Evolutionary conservation across 768 basidiomycete genomes (phyloP), one percentile per base, ranked within the genome.

Genomic region (Auriscalpium orientale): DNA sequence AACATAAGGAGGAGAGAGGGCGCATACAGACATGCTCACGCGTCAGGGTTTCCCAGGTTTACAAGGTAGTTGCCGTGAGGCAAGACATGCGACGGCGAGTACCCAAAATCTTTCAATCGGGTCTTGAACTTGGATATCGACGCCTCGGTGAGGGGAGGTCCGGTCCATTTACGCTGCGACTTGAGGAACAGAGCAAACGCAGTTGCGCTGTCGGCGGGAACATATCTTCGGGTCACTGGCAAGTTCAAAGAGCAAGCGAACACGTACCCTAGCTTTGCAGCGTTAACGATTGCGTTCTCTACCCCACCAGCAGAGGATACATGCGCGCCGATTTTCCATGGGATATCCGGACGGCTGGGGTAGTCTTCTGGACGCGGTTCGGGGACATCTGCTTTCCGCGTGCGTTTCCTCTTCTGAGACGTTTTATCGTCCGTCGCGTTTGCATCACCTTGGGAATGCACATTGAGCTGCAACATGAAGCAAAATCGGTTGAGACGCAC

Each of bases 61-160:
- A 93, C 79, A 33, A 94, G 78, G 66, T 93, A 94, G 61, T 83
- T 91, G 33, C 89, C 91, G 60, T 94, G 92, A 1, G 90, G 90
- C 2, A 95, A 71, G 1, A 93, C 75, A 57, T 86, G 71, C n/a
- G 72, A 70, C 3, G 78, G 70, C 0, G 78, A 71, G 66, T 92
- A 92, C 1, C 80, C 79, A 57, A 84, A 79, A 35, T 76, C 74
- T 53, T 71, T 63, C 80, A 91, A 76, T 22, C 82, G 75, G 36
- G 71, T 67, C 64, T 82, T 85, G 71, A 91, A 92, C 35, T 72
- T 59, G 2, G 69, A 54, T 9, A 91, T 75, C 0, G 78, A 82
- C 12, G 75, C 68, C 1, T 76, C 67, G 11, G 75, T 76, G 1
- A 91, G 74, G 2, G 81, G 71, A 4, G 84, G 80, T 4, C 85